Evolutionary conservation across 1,284 basidiomycete genomes (phyloP), one percentile per base, ranked within the genome.

Genomic region (Cerioporus squamosus): DNA sequence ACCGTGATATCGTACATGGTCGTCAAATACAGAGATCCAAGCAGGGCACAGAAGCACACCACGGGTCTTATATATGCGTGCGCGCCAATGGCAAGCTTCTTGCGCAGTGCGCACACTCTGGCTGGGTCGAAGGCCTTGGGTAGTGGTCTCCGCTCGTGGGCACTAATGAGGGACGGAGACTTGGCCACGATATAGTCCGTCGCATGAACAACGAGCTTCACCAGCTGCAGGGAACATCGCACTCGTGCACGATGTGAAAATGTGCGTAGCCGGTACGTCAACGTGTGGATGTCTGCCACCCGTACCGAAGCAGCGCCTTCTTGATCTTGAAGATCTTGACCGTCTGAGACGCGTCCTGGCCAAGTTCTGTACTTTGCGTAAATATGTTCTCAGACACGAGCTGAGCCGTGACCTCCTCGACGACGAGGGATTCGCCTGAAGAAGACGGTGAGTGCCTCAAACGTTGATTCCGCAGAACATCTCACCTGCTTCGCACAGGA

Each of bases 401-500:
- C 17, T 38, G 20, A 2, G 46, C 44, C 15, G 50, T 18, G 17
- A 55, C 36, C 36, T 51, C 48, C 18, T 61, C 47, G 1, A 64
- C 45, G 1, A 7, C 23, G 18, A 61, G 50, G 8, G 24, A 8
- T 33, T 53, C 40, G 46, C 44, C 64, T 67, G 38, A 18, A 18
- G 40, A 10, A 18, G 10, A n/a, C 31, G 29, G 10, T 18, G 14
- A 45, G 22, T 20, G 20, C 15, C 33, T 8, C 23, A 20, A 18
- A 18, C 40, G 15, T n/a, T n/a, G 31, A 39, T 2, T 39, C 9
- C 12, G 8, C 1, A 44, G 3, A 39, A 23, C 18, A 7, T 5
- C 77, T 45, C 48, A 80, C 82, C 63, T 5, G 76, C 75, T 51
- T 73, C 66, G 14, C 66, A 49, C 3, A 81, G 48, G 61, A 85